Base-by-base conservation (phyloP, 1,139 yeast genomes). In the Candida gigantensis region DNA sequence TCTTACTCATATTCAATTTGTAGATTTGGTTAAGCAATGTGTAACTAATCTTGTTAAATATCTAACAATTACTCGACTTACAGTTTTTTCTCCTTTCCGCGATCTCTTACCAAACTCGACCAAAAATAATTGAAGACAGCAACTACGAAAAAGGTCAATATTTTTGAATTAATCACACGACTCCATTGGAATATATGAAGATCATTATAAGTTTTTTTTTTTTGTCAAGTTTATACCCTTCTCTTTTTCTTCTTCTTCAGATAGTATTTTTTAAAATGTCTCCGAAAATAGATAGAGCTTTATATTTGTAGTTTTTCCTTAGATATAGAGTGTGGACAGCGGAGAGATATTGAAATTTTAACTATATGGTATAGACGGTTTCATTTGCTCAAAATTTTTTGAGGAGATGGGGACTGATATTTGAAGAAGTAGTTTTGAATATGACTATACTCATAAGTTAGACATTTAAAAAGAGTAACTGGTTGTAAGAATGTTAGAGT, bases 241-340 rank as follows among this genome's bases (percentile, higher is more conserved):
- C 38, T 35, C 34, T 32, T 35, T 31, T 20, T 32, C 30, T 35
- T 23, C 30, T 46, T 53, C 57, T 40, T 47, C 41, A 45, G 58
- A 54, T 55, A 56, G 60, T 52, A 52, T 41, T 46, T 25, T 31
- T 24, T 14, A 18, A 41, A 44, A 46, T 44, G 51, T 45, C 79
- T 76, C 82, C 77, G 81, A 72, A 52, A 46, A 15, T 58, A 60
- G 78, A 65, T 77, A 77, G 83, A 77, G 77, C 83, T 75, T 75
- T 61, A 58, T 65, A 62, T 63, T 62, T 28, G 24, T 43, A 45
- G 50, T 49, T 57, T n/a, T n/a, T 47, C 47, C 61, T 52, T 65
- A 62, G 66, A 62, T 61, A 56, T 62, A 62, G 63, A 72, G 85
- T 74, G 86, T 77, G 86, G 84, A 79, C 84, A 78, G 77, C 83